These are phyloP conservation scores for Xylariaceae sp. DNA, from an alignment of 2,329 filamentous ascomycete genomes.

Conservation along the genomic window DNA sequence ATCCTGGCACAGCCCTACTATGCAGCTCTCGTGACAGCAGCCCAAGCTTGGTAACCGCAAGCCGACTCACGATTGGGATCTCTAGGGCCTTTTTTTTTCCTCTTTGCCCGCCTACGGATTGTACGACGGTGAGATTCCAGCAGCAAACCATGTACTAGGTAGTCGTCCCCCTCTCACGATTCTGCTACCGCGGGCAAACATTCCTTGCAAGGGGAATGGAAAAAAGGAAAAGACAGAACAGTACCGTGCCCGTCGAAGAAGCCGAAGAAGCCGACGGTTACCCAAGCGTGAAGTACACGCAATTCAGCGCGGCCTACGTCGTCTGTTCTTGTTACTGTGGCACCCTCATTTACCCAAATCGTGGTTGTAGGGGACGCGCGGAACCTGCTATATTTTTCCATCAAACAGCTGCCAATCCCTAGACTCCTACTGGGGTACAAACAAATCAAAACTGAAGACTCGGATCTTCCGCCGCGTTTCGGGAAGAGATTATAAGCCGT, in stretches of 20 bases:
- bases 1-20: slow-evolving; percentile 19
- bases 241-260: background rate
- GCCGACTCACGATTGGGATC: slow-evolving; percentile 20
- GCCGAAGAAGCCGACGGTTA: background rate
- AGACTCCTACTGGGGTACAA: slow-evolving; percentile 18
- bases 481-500: slow-evolving; percentile 1
- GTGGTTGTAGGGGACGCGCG: slow-evolving; percentile 21
- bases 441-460: slow-evolving; percentile 12
- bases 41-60: slow-evolving; percentile 22
- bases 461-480: slow-evolving; percentile 6
- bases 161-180: slow-evolving; percentile 15
- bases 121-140: slow-evolving; percentile 32
- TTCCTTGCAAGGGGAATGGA: background rate
- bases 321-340: slow-evolving; percentile 20
- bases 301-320: slow-evolving; percentile 17
- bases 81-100: slow-evolving; percentile 19
- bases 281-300: slow-evolving; percentile 7
- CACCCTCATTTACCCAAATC: slow-evolving; percentile 18
- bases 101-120: slow-evolving; percentile 22
- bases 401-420: slow-evolving; percentile 21
- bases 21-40: slow-evolving; percentile 24
- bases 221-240: background rate
- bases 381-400: slow-evolving; percentile 26
- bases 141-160: slow-evolving; percentile 21
- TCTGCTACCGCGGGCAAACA: slow-evolving; percentile 13